phyloP scores from a whole-genome alignment of 495 filamentous ascomycete genomes.

The Staphylotrichum tortipilum region DNA sequence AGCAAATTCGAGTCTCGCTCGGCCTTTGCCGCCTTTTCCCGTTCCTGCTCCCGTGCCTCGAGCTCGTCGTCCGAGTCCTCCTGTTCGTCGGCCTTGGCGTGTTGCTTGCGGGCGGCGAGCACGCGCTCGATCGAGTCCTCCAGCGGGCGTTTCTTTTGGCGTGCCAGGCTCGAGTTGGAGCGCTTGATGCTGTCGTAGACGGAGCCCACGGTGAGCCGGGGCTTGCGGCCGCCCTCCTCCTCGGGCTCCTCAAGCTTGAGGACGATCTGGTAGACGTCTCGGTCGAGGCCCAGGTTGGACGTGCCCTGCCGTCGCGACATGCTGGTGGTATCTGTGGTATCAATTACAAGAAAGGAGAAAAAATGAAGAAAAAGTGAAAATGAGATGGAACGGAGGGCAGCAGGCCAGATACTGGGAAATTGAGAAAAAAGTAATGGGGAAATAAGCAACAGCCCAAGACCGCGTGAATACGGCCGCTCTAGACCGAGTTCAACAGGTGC shows the following conservation, averaged over 20 bases:
- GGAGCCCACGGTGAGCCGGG: slow-evolving; percentile 45
- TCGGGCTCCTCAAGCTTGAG: slow-evolving; percentile 54
- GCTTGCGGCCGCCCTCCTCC: slow-evolving; percentile 13
- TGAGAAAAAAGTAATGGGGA: too few relatives aligned
- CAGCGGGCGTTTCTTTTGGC: slow-evolving; percentile 68
- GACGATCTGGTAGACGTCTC: slow-evolving; percentile 61
- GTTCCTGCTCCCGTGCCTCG: slow-evolving; percentile 43
- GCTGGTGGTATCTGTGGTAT: not conserved
- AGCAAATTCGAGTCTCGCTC: slow-evolving; percentile 19
- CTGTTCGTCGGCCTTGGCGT: slow-evolving; percentile 49
- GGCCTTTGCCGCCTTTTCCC: slow-evolving; percentile 14
- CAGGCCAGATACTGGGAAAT: too few relatives aligned
- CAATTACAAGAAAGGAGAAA: not conserved
- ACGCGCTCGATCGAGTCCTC: slow-evolving; percentile 84
- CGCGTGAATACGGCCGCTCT: too few relatives aligned
- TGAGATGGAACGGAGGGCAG: not conserved
- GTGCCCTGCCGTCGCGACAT: slow-evolving; percentile 6
- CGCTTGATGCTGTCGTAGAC: slow-evolving; percentile 71
- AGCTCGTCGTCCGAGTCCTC: slow-evolving; percentile 55
- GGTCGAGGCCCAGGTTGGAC: slow-evolving; percentile 28
- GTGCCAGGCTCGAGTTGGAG: slow-evolving; percentile 76
- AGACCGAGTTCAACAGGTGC: too few relatives aligned
- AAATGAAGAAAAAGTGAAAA: not conserved
- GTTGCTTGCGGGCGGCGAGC: slow-evolving; percentile 62
- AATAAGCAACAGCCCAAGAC: too few relatives aligned